phyloP scores from a whole-genome alignment of 306 rosid species.

The Styphnolobium japonicum region DNA sequence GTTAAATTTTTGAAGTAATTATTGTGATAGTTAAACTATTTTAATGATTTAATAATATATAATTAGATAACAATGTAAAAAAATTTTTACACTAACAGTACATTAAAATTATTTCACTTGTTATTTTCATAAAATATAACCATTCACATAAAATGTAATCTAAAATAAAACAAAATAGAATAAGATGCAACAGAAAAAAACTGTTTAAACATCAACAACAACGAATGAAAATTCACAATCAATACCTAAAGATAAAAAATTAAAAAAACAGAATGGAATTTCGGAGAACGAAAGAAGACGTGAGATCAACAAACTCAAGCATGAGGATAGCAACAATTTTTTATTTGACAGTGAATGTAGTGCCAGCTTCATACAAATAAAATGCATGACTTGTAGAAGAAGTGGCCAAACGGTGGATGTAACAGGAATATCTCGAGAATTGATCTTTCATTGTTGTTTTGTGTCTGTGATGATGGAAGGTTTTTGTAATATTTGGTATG shows the following conservation, averaged over 20 bases:
- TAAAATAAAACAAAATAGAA: neutral
- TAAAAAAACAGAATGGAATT: neutral
- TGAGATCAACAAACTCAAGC: neutral
- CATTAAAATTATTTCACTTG: too few relatives aligned
- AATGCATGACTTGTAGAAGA: neutral
- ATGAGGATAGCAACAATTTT: neutral
- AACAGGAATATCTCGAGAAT: neutral
- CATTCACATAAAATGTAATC: neutral
- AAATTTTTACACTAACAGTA: too few relatives aligned
- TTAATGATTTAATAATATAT: too few relatives aligned
- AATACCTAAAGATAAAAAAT: neutral
- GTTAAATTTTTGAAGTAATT: too few relatives aligned
- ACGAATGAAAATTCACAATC: neutral
- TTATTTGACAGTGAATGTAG: neutral
- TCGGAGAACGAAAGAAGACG: neutral
- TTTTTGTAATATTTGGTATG: neutral
- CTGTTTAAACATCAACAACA: neutral
- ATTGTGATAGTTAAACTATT: too few relatives aligned
- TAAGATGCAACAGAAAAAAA: neutral
- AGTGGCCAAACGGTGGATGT: neutral
- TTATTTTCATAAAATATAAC: neutral
- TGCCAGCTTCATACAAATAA: neutral
- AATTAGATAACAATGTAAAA: too few relatives aligned
- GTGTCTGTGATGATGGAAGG: neutral
- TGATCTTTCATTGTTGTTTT: neutral